Conservation (phyloP, 2,329 filamentous ascomycete species). For the Apiospora hydei region DNA sequence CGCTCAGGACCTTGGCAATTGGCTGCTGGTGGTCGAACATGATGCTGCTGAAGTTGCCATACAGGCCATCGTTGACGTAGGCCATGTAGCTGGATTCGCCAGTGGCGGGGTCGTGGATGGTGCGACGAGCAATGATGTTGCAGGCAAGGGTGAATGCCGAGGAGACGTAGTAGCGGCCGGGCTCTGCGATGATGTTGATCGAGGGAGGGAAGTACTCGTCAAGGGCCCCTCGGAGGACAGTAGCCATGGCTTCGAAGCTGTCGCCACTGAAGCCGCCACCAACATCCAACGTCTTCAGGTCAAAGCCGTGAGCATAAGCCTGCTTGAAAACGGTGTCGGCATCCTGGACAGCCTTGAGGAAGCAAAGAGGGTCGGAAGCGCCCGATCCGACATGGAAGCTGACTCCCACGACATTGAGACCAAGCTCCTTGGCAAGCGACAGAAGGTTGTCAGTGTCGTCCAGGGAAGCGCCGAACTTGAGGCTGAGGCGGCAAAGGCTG, state of each 20-base stretch:
- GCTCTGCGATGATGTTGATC: conserved; percentile 91
- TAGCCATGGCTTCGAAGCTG: conserved; percentile 90
- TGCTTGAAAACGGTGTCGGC: conserved; percentile 90
- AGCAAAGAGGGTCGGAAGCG: conserved; percentile 90
- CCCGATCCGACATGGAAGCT: conserved; percentile 99
- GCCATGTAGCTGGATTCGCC: conserved; percentile 86
- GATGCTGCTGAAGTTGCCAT: conserved; percentile 98
- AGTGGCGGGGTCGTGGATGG: conserved; percentile 74
- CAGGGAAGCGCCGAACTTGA: conserved; percentile 95
- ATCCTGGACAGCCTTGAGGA: conserved; percentile 89
- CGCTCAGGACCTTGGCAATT: conserved; percentile 79
- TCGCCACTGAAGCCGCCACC: conserved; percentile 93
- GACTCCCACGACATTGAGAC: conserved; percentile 91
- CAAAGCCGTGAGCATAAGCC: conserved; percentile 76
- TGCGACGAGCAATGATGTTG: conserved; percentile 94
- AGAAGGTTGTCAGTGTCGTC: conserved; percentile 82
- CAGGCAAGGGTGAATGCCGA: conserved; percentile 93
- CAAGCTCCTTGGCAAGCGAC: conserved; percentile 78
- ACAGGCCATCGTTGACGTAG: conserved; percentile 96
- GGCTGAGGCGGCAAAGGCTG: conserved; percentile 90
- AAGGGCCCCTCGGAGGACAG: conserved; percentile 78
- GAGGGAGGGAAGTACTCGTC: conserved; percentile 86
- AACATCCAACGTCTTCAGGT: conserved; percentile 88
- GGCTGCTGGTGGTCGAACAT: conserved; percentile 99
- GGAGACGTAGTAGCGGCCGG: conserved; percentile 94